Evolutionary conservation across 208 protist genomes (phyloP).

Genomic region (Trypanosoma mega): DNA sequence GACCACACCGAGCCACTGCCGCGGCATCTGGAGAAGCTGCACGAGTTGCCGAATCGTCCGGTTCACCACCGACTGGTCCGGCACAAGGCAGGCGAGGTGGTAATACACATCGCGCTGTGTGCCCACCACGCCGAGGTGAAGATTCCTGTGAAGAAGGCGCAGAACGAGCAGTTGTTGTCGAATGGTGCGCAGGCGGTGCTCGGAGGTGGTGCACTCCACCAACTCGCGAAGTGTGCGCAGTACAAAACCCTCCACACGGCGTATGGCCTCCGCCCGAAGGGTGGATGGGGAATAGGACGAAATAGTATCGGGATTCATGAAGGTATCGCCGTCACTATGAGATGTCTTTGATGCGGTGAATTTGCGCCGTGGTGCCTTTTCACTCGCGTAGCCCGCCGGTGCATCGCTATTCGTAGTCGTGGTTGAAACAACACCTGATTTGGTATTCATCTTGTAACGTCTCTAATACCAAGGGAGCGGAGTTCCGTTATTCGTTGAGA

Average conservation of each 20-base stretch:
- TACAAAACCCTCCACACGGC: conserved; percentile 65
- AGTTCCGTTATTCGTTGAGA: too few relatives aligned
- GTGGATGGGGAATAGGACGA: conserved; percentile 15
- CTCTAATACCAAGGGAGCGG: too few relatives aligned
- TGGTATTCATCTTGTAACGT: too few relatives aligned
- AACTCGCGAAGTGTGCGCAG: conserved; percentile 27
- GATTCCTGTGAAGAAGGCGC: conserved; percentile 40
- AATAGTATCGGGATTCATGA: conserved; percentile 22
- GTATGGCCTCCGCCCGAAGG: conserved; percentile 47
- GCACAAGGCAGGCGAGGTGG: conserved; percentile 55
- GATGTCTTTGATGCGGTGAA: neutral
- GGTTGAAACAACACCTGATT: too few relatives aligned
- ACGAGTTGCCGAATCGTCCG: conserved; percentile 44
- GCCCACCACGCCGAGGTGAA: conserved; percentile 34
- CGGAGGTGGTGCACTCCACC: conserved; percentile 9
- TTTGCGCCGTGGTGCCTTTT: conserved; percentile 1
- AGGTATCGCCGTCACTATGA: neutral
- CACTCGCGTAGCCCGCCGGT: neutral
- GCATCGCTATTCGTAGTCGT: too few relatives aligned
- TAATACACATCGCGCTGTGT: conserved; percentile 88
- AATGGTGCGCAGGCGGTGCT: conserved; percentile 9
- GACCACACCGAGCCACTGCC: conserved; percentile 63
- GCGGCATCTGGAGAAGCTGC: conserved; percentile 43
- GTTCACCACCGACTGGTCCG: conserved; percentile 54
- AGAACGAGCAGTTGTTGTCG: conserved; percentile 48